phyloP scores from a whole-genome alignment of 768 basidiomycete genomes.

The Paxillus involutus region DNA sequence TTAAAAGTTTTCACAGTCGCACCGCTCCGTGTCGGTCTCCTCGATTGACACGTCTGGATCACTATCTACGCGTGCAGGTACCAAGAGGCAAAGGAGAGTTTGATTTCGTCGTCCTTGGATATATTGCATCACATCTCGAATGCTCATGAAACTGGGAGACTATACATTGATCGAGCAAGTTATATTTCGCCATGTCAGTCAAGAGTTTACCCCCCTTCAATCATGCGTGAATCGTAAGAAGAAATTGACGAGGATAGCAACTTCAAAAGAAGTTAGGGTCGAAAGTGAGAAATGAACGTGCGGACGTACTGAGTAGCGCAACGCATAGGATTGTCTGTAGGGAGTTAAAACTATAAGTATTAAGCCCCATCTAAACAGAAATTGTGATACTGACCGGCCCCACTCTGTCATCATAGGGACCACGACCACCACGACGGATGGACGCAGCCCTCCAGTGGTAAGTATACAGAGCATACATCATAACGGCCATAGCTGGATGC shows the following conservation, averaged over 20 bases:
- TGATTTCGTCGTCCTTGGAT: constrained; percentile 21
- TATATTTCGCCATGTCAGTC: not conserved
- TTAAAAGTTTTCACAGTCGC: constrained; percentile 35
- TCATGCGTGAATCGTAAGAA: constrained; percentile 68
- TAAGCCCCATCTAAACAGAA: not conserved
- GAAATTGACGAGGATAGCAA: constrained; percentile 84
- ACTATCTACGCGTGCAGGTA: constrained; percentile 46
- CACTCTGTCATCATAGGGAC: constrained; percentile 94
- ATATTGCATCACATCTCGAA: constrained; percentile 3
- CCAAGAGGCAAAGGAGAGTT: constrained; percentile 58
- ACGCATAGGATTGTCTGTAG: constrained; percentile 78
- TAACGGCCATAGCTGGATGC: constrained; percentile 84
- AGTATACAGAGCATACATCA: constrained; percentile 93
- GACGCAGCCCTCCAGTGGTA: constrained; percentile 97
- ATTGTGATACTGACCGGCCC: constrained; percentile 73
- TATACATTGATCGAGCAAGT: constrained; percentile 16
- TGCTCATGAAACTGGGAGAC: constrained; percentile 1
- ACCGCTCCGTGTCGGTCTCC: constrained; percentile 71
- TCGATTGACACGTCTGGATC: constrained; percentile 71
- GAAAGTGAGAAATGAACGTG: not conserved
- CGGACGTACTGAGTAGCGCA: constrained; percentile 66
- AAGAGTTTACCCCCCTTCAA: constrained; percentile 9
- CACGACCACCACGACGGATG: constrained; percentile 87
- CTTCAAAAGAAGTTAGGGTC: constrained; percentile 37
- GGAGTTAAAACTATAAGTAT: constrained; percentile 11